Conservation (phyloP, 2,329 filamentous ascomycete species). For the Alternaria viburni region DNA sequence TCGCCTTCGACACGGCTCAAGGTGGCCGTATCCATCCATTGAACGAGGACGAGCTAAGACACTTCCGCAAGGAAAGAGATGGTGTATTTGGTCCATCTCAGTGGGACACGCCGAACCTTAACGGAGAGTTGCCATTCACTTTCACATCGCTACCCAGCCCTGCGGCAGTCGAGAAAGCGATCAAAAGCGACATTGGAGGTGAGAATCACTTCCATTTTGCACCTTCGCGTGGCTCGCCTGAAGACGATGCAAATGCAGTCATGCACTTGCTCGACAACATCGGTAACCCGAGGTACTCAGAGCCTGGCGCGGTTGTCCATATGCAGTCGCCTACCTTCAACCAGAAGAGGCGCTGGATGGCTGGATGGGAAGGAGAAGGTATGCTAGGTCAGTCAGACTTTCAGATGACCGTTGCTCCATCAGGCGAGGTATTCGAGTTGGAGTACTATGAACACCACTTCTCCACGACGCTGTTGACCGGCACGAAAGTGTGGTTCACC, state of each 20-base stretch:
- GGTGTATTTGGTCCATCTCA: not conserved
- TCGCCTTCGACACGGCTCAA: not conserved
- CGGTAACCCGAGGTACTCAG: not conserved
- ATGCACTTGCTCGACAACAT: slow-evolving; percentile 15
- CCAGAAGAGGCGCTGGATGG: not conserved
- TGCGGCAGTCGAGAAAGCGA: not conserved
- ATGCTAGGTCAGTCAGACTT: slow-evolving; percentile 8
- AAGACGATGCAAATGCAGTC: slow-evolving; percentile 5
- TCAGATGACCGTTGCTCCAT: slow-evolving; percentile 6
- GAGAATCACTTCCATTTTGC: slow-evolving; percentile 11
- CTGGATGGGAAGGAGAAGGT: slow-evolving; percentile 4
- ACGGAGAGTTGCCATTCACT: not conserved
- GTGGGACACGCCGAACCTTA: slow-evolving; percentile 12
- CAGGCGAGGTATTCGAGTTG: slow-evolving; percentile 12
- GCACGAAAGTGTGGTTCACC: slow-evolving; percentile 15
- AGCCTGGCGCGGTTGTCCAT: slow-evolving; percentile 10
- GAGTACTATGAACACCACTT: slow-evolving; percentile 12
- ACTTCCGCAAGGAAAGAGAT: slow-evolving; percentile 2
- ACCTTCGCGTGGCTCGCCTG: slow-evolving; percentile 4
- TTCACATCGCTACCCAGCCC: not conserved
- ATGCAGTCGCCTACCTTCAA: slow-evolving; percentile 18
- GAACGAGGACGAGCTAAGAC: slow-evolving; percentile 6
- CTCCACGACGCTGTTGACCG: slow-evolving; percentile 12
- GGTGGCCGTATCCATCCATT: slow-evolving; percentile 3
- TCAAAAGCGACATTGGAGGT: slow-evolving; percentile 11